Base-by-base conservation (phyloP, 495 filamentous ascomycete species). In the Parmelia sp. region DNA sequence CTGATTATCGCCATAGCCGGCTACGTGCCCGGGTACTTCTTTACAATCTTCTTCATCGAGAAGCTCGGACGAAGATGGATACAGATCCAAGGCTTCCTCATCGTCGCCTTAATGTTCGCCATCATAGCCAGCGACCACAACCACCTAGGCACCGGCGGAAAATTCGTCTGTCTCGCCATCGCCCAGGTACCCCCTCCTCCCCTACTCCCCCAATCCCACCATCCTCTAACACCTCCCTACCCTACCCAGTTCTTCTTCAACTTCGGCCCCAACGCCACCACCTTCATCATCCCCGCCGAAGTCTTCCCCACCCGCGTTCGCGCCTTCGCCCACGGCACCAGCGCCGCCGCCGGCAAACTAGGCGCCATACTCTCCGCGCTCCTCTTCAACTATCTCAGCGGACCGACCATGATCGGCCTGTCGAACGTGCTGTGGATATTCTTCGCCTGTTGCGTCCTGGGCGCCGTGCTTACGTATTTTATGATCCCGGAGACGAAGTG, bases 201-300 rank as follows among this genome's bases (percentile, higher is more conserved):
- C n/a, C n/a, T n/a, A n/a, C n/a, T n/a, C n/a, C n/a, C n/a, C n/a
- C n/a, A n/a, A n/a, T n/a, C n/a, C n/a, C n/a, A n/a, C n/a, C n/a
- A n/a, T n/a, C n/a, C 35, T 36, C 35, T 36, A 4, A 5, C 35
- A 36, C 35, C 10, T 36, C 35, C 10, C 35, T 36, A 4, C 35
- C 35, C 10, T 4, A 36, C 10, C 35, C 35, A 93, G 68, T 90
- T 90, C 78, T 92, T 90, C 78, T 93, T 93, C 82, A 92, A 93
- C 77, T 92, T 84, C 65, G 78, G 68, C 61, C 92, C 92, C 60
- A 96, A 96, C 74, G 80, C 89, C 2, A 96, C 90, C 29, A 96
- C 91, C 39, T 96, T 96, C 78, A 88, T 96, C 69, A 86, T 96
- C 0, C 91, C 92, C 14, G 91, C 90, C 27, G 92, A 96, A 72